phyloP scores from a whole-genome alignment of 1,139 yeast genomes.

The Hansenula sp. region DNA sequence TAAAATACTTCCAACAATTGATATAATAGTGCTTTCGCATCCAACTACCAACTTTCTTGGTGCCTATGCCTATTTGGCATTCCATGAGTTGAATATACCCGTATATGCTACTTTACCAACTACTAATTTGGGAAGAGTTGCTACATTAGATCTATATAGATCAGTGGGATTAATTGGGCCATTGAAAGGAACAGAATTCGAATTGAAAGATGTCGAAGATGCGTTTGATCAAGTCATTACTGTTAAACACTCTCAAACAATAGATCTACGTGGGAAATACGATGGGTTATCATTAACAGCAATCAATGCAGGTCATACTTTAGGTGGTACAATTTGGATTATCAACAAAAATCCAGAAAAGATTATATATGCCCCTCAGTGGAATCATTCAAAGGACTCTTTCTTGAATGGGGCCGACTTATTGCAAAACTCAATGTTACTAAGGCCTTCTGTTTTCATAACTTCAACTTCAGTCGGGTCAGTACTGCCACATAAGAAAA shows the following conservation, averaged over 20 bases:
- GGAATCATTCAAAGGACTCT: constrained; percentile 93
- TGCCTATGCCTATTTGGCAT: constrained; percentile 70
- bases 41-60: constrained; percentile 80
- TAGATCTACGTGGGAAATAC: constrained; percentile 48
- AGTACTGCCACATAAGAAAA: constrained; percentile 55
- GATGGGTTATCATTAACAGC: constrained; percentile 76
- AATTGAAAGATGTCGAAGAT: constrained; percentile 72
- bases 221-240: constrained; percentile 68
- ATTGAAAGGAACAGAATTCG: constrained; percentile 53
- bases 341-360: constrained; percentile 72
- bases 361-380: constrained; percentile 81
- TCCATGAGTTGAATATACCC: constrained; percentile 68
- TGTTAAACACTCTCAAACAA: constrained; percentile 77
- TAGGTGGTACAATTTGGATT: constrained; percentile 86
- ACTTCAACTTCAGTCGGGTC: constrained; percentile 76
- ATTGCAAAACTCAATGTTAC: constrained; percentile 55
- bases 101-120: constrained; percentile 88
- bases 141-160: constrained; percentile 79
- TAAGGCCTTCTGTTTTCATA: constrained; percentile 81
- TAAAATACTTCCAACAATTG: constrained; percentile 46
- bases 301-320: constrained; percentile 85
- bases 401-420: constrained; percentile 82
- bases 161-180: constrained; percentile 77
- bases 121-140: constrained; percentile 77
- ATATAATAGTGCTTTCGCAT: constrained; percentile 76